phyloP scores from a whole-genome alignment of 352 stramenopile species.

The Phytophthora sojae region DNA sequence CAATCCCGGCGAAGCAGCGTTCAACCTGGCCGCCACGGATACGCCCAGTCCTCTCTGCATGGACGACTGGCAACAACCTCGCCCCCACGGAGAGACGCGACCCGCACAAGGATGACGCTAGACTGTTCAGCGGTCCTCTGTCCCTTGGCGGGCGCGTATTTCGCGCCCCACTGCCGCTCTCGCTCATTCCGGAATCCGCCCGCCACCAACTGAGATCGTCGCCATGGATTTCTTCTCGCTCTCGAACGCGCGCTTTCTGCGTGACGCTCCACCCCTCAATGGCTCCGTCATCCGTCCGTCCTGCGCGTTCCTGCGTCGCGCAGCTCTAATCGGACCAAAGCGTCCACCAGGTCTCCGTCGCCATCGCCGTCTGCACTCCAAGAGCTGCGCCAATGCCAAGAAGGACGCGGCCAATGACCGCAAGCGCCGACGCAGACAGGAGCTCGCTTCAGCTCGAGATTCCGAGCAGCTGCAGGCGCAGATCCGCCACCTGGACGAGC shows the following conservation, averaged over 20 bases:
- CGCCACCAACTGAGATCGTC: neutral
- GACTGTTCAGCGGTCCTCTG: neutral
- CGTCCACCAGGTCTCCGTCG: neutral
- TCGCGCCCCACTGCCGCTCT: neutral
- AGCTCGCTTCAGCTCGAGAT: neutral
- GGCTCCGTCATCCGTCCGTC: neutral
- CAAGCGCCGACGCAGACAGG: conserved; percentile 3
- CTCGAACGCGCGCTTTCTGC: neutral
- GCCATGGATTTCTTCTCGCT: conserved; percentile 8
- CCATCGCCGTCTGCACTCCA: neutral
- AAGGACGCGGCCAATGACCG: neutral
- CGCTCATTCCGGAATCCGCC: neutral
- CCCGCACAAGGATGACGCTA: neutral
- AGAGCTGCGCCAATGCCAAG: conserved; percentile 12
- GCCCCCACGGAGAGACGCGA: neutral
- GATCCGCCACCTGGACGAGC: conserved; percentile 10
- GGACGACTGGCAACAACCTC: neutral
- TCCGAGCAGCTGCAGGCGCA: conserved; percentile 5
- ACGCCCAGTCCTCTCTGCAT: neutral
- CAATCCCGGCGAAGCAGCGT: too few species aligned
- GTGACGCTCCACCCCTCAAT: neutral
- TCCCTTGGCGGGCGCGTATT: neutral
- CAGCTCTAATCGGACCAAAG: neutral
- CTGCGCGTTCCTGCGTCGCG: neutral
- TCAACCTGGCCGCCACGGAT: too few species aligned